Evolutionary conservation across 2,329 filamentous ascomycete genomes (phyloP), one percentile per base, ranked within the genome.

Genomic region (Aspergillus viridinutans): DNA sequence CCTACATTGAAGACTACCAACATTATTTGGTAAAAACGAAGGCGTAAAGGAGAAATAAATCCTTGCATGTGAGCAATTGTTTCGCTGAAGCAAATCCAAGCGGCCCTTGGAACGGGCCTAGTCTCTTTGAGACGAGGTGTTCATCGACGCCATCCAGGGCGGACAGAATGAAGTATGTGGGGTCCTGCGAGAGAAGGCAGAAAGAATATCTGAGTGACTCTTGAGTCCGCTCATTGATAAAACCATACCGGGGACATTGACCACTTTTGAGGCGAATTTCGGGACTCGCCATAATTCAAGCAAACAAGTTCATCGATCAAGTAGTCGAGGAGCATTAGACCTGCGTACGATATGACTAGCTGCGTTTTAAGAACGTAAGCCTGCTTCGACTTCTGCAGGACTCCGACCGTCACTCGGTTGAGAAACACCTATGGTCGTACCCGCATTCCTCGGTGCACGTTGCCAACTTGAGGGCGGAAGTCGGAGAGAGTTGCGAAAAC

Each of bases 341-440:
- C 32, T 52, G 35, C 38, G 40, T 32, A 35, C 20, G n/a, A 21
- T 32, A 55, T 40, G 29, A 38, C n/a, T 35, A 52, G 29, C 26
- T 14, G 25, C 14, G n/a, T 10, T 21, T 65, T 50, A 66, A 48
- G 38, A 28, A 49, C 47, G 14, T 29, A 58, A 52, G 10, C 64
- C 65, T 28, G 66, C 63, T 49, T 68, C 66, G 28, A 66, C 56
- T 48, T 67, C 63, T 20, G 57, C 53, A 43, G 58, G 63, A 8
- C 64, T 64, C 51, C 56, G 61, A 17, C 43, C 48, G 23, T 59
- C 55, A 28, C 40, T 28, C 32, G 49, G 49, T 10, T 5, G 47
- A 10, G 49, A 38, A 21, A 28, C 25, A 35, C 42, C 5, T 28
- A 42, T 21, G 25, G 8, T 20, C 17, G 54, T 17, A 9, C 38